Conservation (phyloP, 1,139 yeast species). For the Diutina scorzettiae region DNA sequence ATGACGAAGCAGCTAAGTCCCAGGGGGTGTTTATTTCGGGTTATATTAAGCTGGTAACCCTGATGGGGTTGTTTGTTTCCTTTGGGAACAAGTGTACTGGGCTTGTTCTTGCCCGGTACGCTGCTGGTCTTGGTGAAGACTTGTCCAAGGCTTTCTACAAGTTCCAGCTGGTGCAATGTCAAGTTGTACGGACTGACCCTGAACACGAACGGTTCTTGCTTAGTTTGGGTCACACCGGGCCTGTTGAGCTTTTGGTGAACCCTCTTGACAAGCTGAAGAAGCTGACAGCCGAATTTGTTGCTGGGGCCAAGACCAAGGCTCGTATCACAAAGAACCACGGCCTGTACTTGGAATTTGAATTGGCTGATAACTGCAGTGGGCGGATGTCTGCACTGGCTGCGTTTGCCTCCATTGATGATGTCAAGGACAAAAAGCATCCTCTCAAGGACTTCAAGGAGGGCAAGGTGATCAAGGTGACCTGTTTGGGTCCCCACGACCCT, state of each 20-base stretch:
- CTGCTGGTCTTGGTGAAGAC: constrained; percentile 46
- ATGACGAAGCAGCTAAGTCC: neutral
- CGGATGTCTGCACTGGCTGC: constrained; percentile 69
- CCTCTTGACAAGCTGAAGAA: constrained; percentile 50
- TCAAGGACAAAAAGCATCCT: constrained; percentile 49
- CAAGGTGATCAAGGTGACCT: constrained; percentile 45
- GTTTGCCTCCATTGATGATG: constrained; percentile 42
- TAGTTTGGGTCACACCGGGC: neutral
- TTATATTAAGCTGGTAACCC: constrained; percentile 65
- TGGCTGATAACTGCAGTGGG: constrained; percentile 75
- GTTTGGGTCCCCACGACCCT: constrained; percentile 71
- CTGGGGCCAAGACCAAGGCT: constrained; percentile 56
- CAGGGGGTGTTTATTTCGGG: constrained; percentile 47
- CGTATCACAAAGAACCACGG: constrained; percentile 51
- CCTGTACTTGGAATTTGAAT: constrained; percentile 62
- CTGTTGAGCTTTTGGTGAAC: constrained; percentile 31
- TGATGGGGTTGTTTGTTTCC: constrained; percentile 69
- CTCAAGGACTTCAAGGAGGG: constrained; percentile 49
- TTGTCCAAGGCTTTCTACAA: constrained; percentile 45
- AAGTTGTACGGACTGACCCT: constrained; percentile 50
- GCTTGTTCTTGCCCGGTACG: constrained; percentile 66
- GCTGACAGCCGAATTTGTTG: constrained; percentile 36
- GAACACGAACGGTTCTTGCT: constrained; percentile 62
- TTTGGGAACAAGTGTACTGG: constrained; percentile 80
- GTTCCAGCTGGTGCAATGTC: constrained; percentile 58